Percentiles rank a stretch among this genome's conserved stretches.
phyloP scores from a whole-genome alignment of 1,284 basidiomycete species.

The Coniferiporia weirii region DNA sequence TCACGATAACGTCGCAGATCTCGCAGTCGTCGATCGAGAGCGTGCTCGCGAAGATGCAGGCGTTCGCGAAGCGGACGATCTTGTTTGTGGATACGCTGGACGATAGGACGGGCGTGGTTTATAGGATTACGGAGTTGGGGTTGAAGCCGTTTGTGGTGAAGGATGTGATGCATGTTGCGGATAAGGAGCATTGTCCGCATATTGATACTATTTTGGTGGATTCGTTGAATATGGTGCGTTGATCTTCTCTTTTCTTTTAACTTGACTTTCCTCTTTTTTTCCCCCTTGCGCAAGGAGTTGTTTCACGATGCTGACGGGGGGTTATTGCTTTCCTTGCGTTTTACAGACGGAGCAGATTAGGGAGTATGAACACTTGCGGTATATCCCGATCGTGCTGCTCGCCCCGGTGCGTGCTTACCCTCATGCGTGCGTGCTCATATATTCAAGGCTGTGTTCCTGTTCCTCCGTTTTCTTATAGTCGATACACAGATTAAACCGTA shows the following conservation, averaged over 20 bases:
- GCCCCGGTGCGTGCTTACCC: conserved; percentile 48
- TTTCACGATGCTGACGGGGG: too few species aligned
- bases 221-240: conserved; percentile 71
- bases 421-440: conserved; percentile 8
- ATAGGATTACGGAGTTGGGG: conserved; percentile 78
- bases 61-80: conserved; percentile 75
- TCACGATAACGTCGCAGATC: conserved; percentile 86
- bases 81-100: conserved; percentile 87
- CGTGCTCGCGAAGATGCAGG: conserved; percentile 70
- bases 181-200: conserved; percentile 79
- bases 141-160: conserved; percentile 78
- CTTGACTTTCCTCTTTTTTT: conserved; percentile 13
- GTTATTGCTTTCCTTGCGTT: not conserved
- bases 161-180: conserved; percentile 72
- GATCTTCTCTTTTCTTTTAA: conserved; percentile 5
- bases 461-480: conserved; percentile 28
- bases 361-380: conserved; percentile 91
- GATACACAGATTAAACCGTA: conserved; percentile 70
- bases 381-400: conserved; percentile 96
- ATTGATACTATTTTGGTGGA: conserved; percentile 97
- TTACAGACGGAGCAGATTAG: conserved; percentile 79
- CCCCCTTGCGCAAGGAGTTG: conserved; percentile 9
- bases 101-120: conserved; percentile 74
- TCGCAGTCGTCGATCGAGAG: conserved; percentile 69
- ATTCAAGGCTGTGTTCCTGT: not conserved